phyloP scores from a whole-genome alignment of 208 protist species.

The Wallacemonas collosoma region DNA sequence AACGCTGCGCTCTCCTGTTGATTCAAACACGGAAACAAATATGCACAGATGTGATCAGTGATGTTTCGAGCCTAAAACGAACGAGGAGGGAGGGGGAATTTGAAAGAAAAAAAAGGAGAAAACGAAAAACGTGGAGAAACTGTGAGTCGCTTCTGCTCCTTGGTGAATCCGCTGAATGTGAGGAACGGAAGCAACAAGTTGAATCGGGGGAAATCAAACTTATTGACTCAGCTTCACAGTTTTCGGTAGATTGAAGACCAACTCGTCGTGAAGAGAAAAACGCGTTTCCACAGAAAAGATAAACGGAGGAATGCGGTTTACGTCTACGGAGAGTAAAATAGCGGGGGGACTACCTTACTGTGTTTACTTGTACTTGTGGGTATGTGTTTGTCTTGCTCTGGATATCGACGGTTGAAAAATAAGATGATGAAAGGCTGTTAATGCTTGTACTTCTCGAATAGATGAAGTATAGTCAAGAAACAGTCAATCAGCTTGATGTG shows the following conservation, averaged over 20 bases:
- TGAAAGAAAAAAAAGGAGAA: background rate
- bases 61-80: too few species aligned
- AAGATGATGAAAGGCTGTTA: conserved; percentile 8
- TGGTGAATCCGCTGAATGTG: background rate
- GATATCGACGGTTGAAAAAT: conserved; percentile 2
- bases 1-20: background rate
- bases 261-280: conserved; percentile 1
- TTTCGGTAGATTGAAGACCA: background rate
- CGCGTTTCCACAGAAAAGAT: background rate
- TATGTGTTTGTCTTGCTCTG: background rate
- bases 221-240: background rate
- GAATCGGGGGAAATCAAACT: too few species aligned
- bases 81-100: background rate
- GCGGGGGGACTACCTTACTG: conserved; percentile 15
- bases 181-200: background rate
- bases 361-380: background rate
- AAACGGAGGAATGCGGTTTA: conserved; percentile 2
- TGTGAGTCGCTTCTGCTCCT: too few species aligned
- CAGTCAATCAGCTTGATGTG: conserved; percentile 14
- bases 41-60: conserved; percentile 8
- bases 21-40: conserved; percentile 4
- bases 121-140: background rate
- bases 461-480: conserved; percentile 21
- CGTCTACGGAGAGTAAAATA: conserved; percentile 19
- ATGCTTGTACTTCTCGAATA: conserved; percentile 18